phyloP scores from a whole-genome alignment of 2,329 filamentous ascomycete species.

The Fusarium chuoi region DNA sequence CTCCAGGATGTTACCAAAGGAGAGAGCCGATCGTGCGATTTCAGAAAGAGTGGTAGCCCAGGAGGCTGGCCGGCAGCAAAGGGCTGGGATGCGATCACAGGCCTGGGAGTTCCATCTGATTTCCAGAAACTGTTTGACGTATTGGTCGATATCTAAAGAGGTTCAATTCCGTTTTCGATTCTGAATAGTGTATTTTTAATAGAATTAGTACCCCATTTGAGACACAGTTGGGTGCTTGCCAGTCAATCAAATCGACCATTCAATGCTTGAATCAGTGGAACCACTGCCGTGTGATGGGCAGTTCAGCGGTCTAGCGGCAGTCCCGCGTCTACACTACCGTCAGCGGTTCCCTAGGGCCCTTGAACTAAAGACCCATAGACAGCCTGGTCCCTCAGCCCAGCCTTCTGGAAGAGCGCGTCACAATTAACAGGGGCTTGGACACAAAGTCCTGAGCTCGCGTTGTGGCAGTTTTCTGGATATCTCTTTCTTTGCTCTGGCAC shows the following conservation, averaged over 20 bases:
- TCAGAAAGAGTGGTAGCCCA: constrained; percentile 46
- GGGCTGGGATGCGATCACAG: constrained; percentile 62
- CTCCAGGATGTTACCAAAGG: constrained; percentile 57
- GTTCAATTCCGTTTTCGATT: neutral
- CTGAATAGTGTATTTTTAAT: neutral
- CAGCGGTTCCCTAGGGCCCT: neutral
- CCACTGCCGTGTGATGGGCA: neutral
- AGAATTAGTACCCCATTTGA: neutral
- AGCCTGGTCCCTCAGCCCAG: constrained; percentile 13
- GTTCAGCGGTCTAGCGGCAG: constrained; percentile 23
- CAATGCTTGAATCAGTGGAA: neutral
- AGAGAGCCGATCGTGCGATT: constrained; percentile 54
- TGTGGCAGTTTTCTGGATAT: neutral
- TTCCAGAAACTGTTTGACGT: constrained; percentile 53
- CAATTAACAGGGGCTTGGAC: constrained; percentile 15
- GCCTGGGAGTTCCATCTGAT: constrained; percentile 59
- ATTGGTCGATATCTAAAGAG: constrained; percentile 40
- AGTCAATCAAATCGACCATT: neutral
- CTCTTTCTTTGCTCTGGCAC: neutral
- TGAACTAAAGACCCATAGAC: constrained; percentile 2
- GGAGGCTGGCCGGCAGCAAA: constrained; percentile 57
- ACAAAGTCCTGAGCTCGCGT: constrained; percentile 9
- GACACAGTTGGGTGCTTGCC: neutral
- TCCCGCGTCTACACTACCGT: neutral
- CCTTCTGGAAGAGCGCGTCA: constrained; percentile 31